These are phyloP conservation scores for Pilatotrama ljubarskyi DNA, from an alignment of 768 basidiomycete species.

Conservation along the genomic window DNA sequence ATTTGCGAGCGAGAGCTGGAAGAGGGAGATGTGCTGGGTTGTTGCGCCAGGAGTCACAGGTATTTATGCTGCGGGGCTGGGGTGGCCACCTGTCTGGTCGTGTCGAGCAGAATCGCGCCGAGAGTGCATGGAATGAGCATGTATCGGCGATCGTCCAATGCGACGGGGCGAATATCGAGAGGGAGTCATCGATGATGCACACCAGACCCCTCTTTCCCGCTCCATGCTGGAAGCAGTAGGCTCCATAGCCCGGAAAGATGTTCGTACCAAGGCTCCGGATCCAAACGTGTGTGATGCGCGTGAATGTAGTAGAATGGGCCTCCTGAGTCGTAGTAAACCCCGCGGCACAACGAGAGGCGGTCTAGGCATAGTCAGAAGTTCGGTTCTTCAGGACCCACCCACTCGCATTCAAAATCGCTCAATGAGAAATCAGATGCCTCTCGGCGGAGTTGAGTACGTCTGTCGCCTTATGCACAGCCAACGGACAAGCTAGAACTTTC, in stretches of 20 bases:
- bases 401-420: too few species aligned
- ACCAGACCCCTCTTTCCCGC: background rate
- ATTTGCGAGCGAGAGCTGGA: background rate
- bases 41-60: background rate
- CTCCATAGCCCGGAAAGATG: background rate
- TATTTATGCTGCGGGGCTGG: slow-evolving; percentile 2
- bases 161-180: background rate
- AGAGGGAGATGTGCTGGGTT: background rate
- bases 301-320: too few species aligned
- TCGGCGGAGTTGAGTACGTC: too few species aligned
- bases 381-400: too few species aligned
- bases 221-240: background rate
- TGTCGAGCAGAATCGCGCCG: background rate
- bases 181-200: slow-evolving; percentile 6
- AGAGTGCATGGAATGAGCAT: slow-evolving; percentile 1
- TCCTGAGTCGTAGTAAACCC: too few species aligned
- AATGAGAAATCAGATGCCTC: too few species aligned
- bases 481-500: too few species aligned
- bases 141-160: slow-evolving; percentile 8
- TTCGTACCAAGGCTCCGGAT: too few species aligned
- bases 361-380: too few species aligned
- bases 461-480: too few species aligned
- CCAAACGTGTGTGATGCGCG: too few species aligned
- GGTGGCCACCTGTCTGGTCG: background rate
- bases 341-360: too few species aligned